Evolutionary conservation across 1,139 yeast genomes (phyloP), one percentile per base, ranked within the genome.

Genomic region (Zygosaccharomyces pseudobailii): DNA sequence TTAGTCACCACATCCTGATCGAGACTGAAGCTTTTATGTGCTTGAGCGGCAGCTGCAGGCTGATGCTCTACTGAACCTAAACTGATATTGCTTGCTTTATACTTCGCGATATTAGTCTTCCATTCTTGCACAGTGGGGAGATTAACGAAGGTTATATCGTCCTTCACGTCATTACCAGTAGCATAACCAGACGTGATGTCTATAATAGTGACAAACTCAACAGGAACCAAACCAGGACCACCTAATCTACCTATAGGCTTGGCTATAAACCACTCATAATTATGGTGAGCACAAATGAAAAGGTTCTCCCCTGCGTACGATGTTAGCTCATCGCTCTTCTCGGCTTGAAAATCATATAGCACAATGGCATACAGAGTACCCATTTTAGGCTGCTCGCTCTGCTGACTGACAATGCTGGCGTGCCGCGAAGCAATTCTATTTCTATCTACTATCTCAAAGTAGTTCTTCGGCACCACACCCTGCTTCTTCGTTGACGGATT

Each of bases 171-270:
- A 44, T 68, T 67, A 2, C 70, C 71, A 7, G 72, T 68, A 1
- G 84, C 72, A 58, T 71, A 65, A 24, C 83, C 84, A 1, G 87
- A 73, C 32, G 82, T 73, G 50, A 89, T 76, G 65, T 92, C 96
- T 36, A 92, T 80, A 40, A 92, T 79, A 61, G 87, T 87, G 28
- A 92, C 95, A 63, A 87, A 92, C 24, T 88, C 80, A 3, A 87
- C 94, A 0, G 98, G 98, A 9, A 92, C 95, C 48, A 92, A 74
- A 0, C 98, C 98, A 0, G 97, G 97, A 0, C 97, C 98, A 13
- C 98, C 98, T 43, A 92, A 73, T 45, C 97, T 74, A 53, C 94
- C 95, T 45, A 92, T 87, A 6, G 97, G 97, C 65, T 92, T 92
- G 10, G 97, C 97, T 49, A 92, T 94, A 61, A 89, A 90, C 98